These are phyloP conservation scores for Berkeleyomyces rouxiae DNA, from an alignment of 2,329 filamentous ascomycete genomes.

Conservation along the genomic window DNA sequence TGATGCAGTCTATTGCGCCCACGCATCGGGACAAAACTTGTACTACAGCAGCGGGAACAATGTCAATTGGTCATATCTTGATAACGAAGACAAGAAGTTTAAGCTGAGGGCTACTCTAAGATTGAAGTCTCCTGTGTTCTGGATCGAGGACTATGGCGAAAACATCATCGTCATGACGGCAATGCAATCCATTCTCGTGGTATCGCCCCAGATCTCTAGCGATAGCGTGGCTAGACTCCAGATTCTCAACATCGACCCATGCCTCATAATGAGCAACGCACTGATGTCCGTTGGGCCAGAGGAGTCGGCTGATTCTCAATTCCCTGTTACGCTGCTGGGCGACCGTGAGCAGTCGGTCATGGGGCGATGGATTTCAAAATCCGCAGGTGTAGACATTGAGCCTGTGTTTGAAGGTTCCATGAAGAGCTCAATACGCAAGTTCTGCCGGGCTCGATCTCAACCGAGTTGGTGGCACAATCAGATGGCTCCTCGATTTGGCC, in stretches of 20 bases:
- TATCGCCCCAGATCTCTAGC: not conserved
- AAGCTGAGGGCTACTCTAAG: conserved; percentile 29
- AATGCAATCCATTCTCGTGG: conserved; percentile 37
- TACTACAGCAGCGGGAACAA: conserved; percentile 37
- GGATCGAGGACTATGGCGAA: conserved; percentile 30
- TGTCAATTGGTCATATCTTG: conserved; percentile 40
- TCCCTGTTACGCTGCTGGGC: conserved; percentile 30
- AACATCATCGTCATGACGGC: conserved; percentile 36
- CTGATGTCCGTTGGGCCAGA: conserved; percentile 29
- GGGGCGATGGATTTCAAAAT: conserved; percentile 35
- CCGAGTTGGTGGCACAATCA: conserved; percentile 30
- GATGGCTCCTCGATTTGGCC: conserved; percentile 25
- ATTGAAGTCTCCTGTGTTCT: conserved; percentile 36
- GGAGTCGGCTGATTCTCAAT: conserved; percentile 18
- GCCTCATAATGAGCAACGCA: conserved; percentile 18
- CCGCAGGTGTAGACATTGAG: conserved; percentile 26
- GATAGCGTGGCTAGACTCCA: not conserved
- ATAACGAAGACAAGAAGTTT: conserved; percentile 34
- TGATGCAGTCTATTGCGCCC: conserved; percentile 38
- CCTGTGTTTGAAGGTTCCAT: conserved; percentile 40
- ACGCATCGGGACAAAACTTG: conserved; percentile 37
- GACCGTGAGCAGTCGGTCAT: conserved; percentile 30
- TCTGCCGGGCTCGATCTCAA: conserved; percentile 36
- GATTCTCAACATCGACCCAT: conserved; percentile 3
- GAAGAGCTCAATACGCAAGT: conserved; percentile 38